These are phyloP conservation scores for Zhuliangozyma blackwelliae DNA, from an alignment of 1,139 yeast genomes.

Conservation along the genomic window DNA sequence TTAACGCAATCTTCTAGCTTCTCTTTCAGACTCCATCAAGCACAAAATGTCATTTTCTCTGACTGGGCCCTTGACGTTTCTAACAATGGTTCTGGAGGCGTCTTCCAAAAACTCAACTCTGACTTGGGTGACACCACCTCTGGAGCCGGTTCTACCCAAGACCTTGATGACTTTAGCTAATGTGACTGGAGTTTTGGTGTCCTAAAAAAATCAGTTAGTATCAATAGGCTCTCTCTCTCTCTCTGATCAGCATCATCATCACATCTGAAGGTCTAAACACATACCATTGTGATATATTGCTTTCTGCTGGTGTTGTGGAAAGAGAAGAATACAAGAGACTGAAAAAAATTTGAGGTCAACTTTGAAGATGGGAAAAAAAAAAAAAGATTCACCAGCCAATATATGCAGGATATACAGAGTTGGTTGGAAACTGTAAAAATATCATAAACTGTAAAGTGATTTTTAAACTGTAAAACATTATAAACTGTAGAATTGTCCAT, in stretches of 20 bases:
- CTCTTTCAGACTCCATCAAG: conserved; percentile 99
- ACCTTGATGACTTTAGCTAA: conserved; percentile 99
- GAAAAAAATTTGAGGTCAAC: no score
- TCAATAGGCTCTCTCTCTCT: background rate
- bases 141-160: conserved; percentile 99
- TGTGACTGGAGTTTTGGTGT: conserved; percentile 93
- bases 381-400: no score
- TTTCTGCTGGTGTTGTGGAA: no score
- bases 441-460: no score
- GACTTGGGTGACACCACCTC: conserved; percentile 99
- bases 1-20: conserved; percentile 76
- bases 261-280: background rate
- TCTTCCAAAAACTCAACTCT: conserved; percentile 99
- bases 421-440: no score
- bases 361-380: no score
- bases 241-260: no score
- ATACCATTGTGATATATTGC: background rate
- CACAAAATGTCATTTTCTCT: conserved; percentile 99
- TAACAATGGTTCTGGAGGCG: conserved; percentile 96
- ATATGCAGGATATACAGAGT: no score
- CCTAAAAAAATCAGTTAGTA: conserved; percentile 31
- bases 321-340: no score
- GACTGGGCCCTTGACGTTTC: conserved; percentile 99
- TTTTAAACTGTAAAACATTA: no score
- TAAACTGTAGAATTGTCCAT: no score